Base-by-base conservation (phyloP, 2,329 filamentous ascomycete species). In the Gnomoniopsis smithogilvyi region DNA sequence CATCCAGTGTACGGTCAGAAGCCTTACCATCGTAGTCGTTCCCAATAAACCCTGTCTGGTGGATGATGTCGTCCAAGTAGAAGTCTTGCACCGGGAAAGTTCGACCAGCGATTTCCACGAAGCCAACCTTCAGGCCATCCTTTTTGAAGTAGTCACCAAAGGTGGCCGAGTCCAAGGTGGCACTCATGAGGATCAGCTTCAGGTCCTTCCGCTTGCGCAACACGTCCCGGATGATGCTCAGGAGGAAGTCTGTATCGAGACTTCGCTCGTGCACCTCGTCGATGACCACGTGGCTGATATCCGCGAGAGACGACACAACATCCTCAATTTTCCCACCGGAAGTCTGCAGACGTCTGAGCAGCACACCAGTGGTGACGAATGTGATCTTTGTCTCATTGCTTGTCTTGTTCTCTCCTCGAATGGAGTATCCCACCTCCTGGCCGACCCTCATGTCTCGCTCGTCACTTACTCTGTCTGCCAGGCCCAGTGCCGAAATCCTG, bases 211-310 rank as follows among this genome's bases (percentile, higher is more conserved):
- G 83, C 64, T 81, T 80, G 59, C 82, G 83, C 64, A 97, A 74
- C 7, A 96, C 91, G 70, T 96, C 90, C 57, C 92, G 86, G 36
- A 99, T 78, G 53, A 99, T 82, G 47, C 93, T 92, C 54, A 99
- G 81, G 11, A 98, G 78, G 69, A 99, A 97, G 71, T 99, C 94
- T 0, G 93, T 97, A 69, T 98, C 95, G 11, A 99, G 78, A 74
- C 91, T 96, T 56, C 94, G 86, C 73, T 99, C 94, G 75, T 99
- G 94, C 3, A 98, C 94, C 73, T 99, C 94, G 70, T 99, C 94
- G 48, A 98, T 92, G 19, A 98, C 90, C 8, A 99, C 86, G 70
- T 99, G 95, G 65, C 91, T 97, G 63, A 99, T 88, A 72, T 97
- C 91, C 6, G 91, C 90, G 50, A 99, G 75, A 43, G 92, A 91